Conservation (phyloP, 306 rosid genomes). For the Astragalus glycyphyllos region DNA sequence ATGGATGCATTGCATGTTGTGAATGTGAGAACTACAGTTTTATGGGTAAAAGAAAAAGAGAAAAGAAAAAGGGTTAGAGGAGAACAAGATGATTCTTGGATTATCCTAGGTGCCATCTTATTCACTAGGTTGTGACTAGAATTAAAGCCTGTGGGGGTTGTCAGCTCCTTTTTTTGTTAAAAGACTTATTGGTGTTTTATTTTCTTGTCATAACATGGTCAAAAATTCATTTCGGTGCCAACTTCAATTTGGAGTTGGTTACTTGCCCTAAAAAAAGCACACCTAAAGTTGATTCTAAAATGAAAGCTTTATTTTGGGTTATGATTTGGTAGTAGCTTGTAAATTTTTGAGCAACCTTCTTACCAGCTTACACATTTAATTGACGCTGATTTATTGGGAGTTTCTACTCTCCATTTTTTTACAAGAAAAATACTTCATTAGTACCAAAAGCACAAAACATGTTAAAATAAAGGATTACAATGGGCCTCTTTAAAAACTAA, state of each 20-base stretch:
- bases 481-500: too few relatives aligned
- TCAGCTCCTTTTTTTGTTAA: slow-evolving; percentile 22
- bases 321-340: too few relatives aligned
- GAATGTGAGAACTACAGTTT: neutral
- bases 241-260: slow-evolving; percentile 13
- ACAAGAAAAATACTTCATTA: too few relatives aligned
- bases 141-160: slow-evolving; percentile 39
- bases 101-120: slow-evolving; percentile 26
- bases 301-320: neutral
- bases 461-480: too few relatives aligned
- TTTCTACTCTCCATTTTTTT: too few relatives aligned
- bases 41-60: neutral
- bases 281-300: neutral
- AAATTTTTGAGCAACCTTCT: too few relatives aligned
- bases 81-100: neutral
- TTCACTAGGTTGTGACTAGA: slow-evolving; percentile 24
- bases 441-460: too few relatives aligned
- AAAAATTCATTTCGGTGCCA: slow-evolving; percentile 4
- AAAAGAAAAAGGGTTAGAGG: slow-evolving; percentile 5
- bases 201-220: neutral
- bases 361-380: too few relatives aligned
- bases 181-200: neutral
- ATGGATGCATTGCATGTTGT: neutral
- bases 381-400: too few relatives aligned
- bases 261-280: neutral